Evolutionary conservation across 73 alveolate species (phyloP).

Genomic region (Paramecium biaurelia): DNA sequence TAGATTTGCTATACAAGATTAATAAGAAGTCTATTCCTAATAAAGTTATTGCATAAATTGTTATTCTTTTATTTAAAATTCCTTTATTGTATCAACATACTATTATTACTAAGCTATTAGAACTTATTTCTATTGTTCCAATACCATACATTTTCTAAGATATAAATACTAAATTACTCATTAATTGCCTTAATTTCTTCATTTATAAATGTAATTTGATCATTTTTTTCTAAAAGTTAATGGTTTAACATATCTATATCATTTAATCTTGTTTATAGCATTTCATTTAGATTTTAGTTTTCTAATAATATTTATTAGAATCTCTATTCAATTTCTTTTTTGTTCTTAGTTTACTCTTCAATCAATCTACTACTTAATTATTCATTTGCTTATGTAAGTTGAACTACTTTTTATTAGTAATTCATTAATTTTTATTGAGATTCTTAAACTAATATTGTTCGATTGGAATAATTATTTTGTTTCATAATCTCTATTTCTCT

Average conservation of each 20-base stretch:
- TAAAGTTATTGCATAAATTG: neutral
- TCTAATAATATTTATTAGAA: neutral
- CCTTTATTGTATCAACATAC: neutral
- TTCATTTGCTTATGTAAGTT: conserved; percentile 44
- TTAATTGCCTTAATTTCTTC: conserved; percentile 8
- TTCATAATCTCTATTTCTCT: conserved; percentile 42
- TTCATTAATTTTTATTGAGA: conserved; percentile 5
- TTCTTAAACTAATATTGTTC: neutral
- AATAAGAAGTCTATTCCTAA: neutral
- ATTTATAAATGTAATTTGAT: neutral
- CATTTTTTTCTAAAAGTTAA: neutral
- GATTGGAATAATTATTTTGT: neutral
- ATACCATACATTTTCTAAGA: conserved; percentile 15
- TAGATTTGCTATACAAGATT: neutral
- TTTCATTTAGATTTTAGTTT: neutral
- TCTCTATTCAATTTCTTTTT: neutral
- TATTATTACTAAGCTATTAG: neutral
- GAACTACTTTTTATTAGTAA: conserved; percentile 3
- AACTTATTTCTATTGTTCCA: conserved; percentile 35
- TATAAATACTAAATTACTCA: conserved; percentile 15
- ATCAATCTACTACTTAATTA: conserved; percentile 43
- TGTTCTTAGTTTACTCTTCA: neutral
- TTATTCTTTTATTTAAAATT: neutral
- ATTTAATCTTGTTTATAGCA: neutral
- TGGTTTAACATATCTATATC: neutral